A percentile compares a stretch with the other conserved stretches of the same genome.
Evolutionary conservation across 2,329 filamentous ascomycete species (phyloP).

Genomic region (Xylariomycetidae sp.): DNA sequence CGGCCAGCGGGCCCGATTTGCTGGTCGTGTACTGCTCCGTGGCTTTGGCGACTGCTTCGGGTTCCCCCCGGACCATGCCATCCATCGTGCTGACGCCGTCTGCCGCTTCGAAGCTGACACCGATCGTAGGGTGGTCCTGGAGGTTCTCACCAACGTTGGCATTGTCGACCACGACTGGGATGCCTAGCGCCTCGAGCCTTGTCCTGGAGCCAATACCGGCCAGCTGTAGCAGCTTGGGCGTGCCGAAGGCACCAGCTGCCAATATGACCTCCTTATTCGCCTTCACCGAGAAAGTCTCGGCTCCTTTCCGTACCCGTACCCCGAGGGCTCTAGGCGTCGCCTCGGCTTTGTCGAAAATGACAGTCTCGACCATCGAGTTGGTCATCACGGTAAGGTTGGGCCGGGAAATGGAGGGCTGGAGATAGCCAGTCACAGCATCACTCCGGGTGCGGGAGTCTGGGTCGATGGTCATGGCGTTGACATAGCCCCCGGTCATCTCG

Average conservation of each 20-base stretch:
- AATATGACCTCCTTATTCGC: conserved; percentile 28
- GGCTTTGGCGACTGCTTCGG: conserved; percentile 4
- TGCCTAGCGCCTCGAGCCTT: conserved; percentile 25
- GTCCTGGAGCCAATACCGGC: conserved; percentile 31
- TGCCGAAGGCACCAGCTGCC: conserved; percentile 32
- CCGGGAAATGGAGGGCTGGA: conserved; percentile 7
- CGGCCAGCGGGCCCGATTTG: conserved; percentile 10
- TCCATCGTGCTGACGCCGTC: conserved; percentile 12
- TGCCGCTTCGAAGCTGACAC: conserved; percentile 16
- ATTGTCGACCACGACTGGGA: conserved; percentile 24
- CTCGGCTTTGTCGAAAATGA: not conserved
- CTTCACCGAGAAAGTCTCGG: conserved; percentile 11
- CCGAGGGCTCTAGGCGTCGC: conserved; percentile 1
- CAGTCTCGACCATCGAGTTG: not conserved
- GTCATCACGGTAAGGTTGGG: conserved; percentile 3
- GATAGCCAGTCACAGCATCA: conserved; percentile 15
- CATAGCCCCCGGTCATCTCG: conserved; percentile 2
- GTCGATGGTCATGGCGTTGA: conserved; percentile 8
- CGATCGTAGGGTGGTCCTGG: conserved; percentile 29
- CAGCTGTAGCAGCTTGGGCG: conserved; percentile 32
- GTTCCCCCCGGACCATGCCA: conserved; percentile 7
- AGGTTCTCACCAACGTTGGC: conserved; percentile 32
- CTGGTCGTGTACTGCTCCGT: conserved; percentile 7
- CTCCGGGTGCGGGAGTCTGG: conserved; percentile 8
- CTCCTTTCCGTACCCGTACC: conserved; percentile 4